These are phyloP conservation scores for Alternaria rosae DNA, from an alignment of 2,329 filamentous ascomycete species.

Conservation along the genomic window DNA sequence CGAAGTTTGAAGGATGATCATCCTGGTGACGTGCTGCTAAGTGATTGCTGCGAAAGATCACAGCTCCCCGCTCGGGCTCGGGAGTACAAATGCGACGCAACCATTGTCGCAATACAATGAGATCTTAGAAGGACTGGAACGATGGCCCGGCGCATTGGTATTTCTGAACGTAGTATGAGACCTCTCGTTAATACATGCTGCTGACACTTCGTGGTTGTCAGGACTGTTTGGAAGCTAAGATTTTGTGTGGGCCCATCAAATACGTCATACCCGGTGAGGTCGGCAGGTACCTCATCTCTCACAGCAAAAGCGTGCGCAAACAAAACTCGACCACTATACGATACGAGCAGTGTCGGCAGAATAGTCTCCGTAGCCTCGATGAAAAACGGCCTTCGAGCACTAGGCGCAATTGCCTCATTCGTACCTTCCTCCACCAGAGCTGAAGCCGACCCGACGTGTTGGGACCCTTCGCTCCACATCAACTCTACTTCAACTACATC, in stretches of 20 bases:
- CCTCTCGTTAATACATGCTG: not conserved
- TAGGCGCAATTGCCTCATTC: slow-evolving; percentile 14
- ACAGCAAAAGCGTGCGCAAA: not conserved
- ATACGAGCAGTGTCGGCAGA: slow-evolving; percentile 1
- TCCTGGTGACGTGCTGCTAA: no score
- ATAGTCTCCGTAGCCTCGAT: slow-evolving; percentile 9
- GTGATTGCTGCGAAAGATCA: not conserved
- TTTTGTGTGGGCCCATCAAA: not conserved
- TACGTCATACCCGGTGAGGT: not conserved
- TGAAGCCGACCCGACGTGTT: slow-evolving; percentile 22
- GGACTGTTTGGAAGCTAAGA: accelerated
- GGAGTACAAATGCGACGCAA: not conserved
- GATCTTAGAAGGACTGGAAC: accelerated
- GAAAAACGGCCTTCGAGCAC: slow-evolving; percentile 8
- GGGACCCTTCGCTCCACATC: slow-evolving; percentile 13
- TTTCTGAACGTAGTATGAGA: not conserved
- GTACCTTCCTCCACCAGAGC: slow-evolving; percentile 19
- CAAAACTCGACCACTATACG: no score
- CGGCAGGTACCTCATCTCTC: not conserved
- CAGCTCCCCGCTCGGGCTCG: not conserved
- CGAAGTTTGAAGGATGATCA: not conserved
- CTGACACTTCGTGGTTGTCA: not conserved
- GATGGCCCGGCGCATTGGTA: no score
- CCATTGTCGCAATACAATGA: not conserved
- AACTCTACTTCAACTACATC: slow-evolving; percentile 18